Base-by-base conservation (phyloP, 495 filamentous ascomycete genomes). In the Podospora sp. region DNA sequence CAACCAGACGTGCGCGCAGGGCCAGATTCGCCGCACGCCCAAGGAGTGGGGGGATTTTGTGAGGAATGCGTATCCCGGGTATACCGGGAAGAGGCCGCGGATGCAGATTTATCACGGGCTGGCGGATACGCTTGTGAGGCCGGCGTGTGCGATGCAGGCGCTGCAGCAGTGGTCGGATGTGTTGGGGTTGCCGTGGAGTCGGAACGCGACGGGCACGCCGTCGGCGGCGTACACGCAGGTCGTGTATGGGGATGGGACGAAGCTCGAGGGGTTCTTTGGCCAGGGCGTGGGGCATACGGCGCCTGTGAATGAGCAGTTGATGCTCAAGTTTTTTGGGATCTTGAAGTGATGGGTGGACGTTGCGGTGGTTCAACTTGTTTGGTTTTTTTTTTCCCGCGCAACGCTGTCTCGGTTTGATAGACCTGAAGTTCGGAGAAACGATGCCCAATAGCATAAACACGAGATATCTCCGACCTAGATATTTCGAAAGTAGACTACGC, bases 291-390 rank as follows among this genome's bases (percentile, higher is more conserved):
- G 57, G 12, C 57, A 60, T 60, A 60, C 57, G 14, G 57, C 57
- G 57, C 57, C 57, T 1, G 57, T 60, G 24, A 60, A 60, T 36
- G 57, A 60, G 57, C 57, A 60, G 57, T 5, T 60, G 24, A 60
- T 60, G 57, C 25, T 60, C 1, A 60, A 60, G 57, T 60, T 60
- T 24, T 60, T 60, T 60, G 57, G 57, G 3, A 60, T 60, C n/a
- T 60, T 60, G 57, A 57, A 57, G 20, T 57, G 53, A 21, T 33
- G 4, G 29, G 29, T n/a, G n/a, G n/a, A n/a, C n/a, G n/a, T n/a
- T n/a, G n/a, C n/a, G n/a, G n/a, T n/a, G n/a, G n/a, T n/a, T n/a
- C n/a, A n/a, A n/a, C n/a, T n/a, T n/a, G n/a, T n/a, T n/a, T n/a
- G n/a, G n/a, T n/a, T n/a, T n/a, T n/a, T n/a, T n/a, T n/a, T n/a